Evolutionary conservation across 345 rosid genomes (phyloP), one percentile per base, ranked within the genome.

Genomic region (Orychophragmus violaceus): DNA sequence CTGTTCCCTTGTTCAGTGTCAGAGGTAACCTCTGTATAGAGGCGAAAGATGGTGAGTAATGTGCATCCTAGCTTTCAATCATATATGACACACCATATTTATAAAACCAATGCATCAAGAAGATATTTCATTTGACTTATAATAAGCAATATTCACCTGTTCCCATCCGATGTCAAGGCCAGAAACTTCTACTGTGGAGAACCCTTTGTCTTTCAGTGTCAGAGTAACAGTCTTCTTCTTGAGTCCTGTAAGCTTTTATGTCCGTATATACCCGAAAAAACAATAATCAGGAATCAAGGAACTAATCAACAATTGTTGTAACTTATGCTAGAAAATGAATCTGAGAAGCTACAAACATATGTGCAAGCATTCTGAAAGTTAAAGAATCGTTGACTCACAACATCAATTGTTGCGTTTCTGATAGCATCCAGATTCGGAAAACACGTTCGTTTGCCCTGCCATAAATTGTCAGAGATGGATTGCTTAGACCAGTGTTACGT

Each of bases 101-200:
- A 14, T 3, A 54, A n/a, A 29, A 39, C 2, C n/a, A 41, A 14
- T 8, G 35, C 6, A 37, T 16, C 22, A 64, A 32, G 55, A 64
- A 28, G 55, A 14, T 53, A 14, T 62, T 19, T 65, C 0, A 27
- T 18, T 8, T 45, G 8, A 3, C 6, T 14, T 24, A 35, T 30
- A 22, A 24, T 4, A 59, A 36, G 14, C 49, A 19, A 27, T 48
- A 28, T 49, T 45, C 35, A 90, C 99, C 99, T 94, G 96, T 55
- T 92, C 96, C 99, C 99, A 94, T 77, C 99, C 99, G 16, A 94
- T 82, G 82, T 94, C 99, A 55, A 94, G 94, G 59, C 99, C 99
- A 65, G 96, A 90, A 68, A 94, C 75, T 88, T 90, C 97, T 54
- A 94, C 99, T 0, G 64, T 52, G 68, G 88, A 73, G 77, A 80